Percentiles rank a stretch among this genome's conserved stretches.
phyloP scores from a whole-genome alignment of 2,329 filamentous ascomycete species.

The Apiospora saccharicola region DNA sequence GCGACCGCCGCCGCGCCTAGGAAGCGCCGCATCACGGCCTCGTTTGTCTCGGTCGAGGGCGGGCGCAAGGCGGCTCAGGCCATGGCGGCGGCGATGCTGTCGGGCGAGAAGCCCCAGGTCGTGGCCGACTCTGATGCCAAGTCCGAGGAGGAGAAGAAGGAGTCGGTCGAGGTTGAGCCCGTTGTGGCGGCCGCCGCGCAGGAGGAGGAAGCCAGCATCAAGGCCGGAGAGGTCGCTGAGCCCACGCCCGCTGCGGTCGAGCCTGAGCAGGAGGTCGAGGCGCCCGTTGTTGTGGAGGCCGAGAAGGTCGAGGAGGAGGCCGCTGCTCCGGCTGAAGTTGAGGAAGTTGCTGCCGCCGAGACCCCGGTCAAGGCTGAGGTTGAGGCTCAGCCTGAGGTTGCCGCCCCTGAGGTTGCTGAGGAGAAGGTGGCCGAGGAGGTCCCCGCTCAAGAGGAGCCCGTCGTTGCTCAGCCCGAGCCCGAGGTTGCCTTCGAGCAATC shows the following conservation, averaged over 20 bases:
- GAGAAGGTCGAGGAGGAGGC: background rate
- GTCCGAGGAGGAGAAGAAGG: background rate
- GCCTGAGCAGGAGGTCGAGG: background rate
- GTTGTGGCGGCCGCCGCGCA: background rate
- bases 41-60: conserved; percentile 26
- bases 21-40: conserved; percentile 26
- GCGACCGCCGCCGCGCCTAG: background rate
- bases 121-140: background rate
- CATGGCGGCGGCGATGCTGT: background rate
- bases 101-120: background rate
- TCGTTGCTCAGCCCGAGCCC: background rate
- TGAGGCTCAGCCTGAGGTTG: background rate
- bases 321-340: background rate
- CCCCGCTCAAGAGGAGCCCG: background rate
- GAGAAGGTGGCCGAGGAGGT: background rate
- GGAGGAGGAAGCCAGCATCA: background rate
- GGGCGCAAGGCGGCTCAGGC: conserved; percentile 21
- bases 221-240: background rate
- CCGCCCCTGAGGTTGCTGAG: background rate
- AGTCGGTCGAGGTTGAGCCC: background rate
- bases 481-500: background rate
- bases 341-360: background rate
- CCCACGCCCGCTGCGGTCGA: background rate
- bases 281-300: background rate
- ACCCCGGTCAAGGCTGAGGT: no score